A percentile compares a stretch with the other conserved stretches of the same genome.
Conservation (phyloP, 176 grass and related monocot genomes). For the Aegilops longissima region DNA sequence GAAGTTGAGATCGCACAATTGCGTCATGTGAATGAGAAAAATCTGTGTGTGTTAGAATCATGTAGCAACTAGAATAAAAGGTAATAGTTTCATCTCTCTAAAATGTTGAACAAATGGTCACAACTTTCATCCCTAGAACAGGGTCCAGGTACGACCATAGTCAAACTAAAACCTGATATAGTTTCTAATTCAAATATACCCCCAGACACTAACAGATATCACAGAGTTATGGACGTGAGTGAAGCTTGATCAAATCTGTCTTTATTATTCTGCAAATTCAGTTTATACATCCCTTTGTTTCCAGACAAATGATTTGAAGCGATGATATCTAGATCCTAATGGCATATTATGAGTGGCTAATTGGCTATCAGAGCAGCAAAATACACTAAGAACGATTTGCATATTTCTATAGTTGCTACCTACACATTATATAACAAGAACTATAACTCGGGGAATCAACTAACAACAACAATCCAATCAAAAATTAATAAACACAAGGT, state of each 20-base stretch:
- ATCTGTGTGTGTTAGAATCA: not conserved
- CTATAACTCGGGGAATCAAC: not conserved
- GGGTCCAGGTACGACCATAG: not conserved
- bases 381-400: not conserved
- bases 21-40: not conserved
- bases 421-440: not conserved
- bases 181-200: not conserved
- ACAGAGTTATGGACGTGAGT: not conserved
- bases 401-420: conserved; percentile 18
- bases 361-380: not conserved
- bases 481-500: not conserved
- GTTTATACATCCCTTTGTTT: not conserved
- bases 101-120: not conserved
- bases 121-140: not conserved
- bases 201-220: conserved; percentile 3
- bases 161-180: not conserved
- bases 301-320: not conserved
- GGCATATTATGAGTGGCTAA: not conserved
- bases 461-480: not conserved
- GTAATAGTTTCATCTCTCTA: too few species aligned
- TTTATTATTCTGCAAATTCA: not conserved
- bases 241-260: not conserved
- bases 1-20: not conserved
- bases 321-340: not conserved
- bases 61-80: not conserved